These are phyloP conservation scores for Tephrocybe sp. DNA, from an alignment of 768 basidiomycete genomes.

Conservation along the genomic window DNA sequence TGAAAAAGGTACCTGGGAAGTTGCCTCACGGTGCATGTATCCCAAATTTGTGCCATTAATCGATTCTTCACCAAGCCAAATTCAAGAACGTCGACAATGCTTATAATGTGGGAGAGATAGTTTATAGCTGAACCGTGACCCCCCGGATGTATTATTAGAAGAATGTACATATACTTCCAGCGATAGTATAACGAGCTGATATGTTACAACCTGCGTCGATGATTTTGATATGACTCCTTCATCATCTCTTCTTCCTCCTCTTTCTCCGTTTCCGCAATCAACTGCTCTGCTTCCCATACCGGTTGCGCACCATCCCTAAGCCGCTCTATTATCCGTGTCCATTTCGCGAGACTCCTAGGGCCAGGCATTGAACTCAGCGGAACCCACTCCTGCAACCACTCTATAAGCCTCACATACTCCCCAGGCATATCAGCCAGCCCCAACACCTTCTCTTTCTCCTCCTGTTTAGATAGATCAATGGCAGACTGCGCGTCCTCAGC, in stretches of 20 bases:
- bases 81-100: too few species aligned
- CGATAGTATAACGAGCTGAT: too few species aligned
- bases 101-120: too few species aligned
- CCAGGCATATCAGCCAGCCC: constrained; percentile 17
- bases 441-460: constrained; percentile 3
- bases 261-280: constrained; percentile 2
- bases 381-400: constrained; percentile 63
- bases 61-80: too few species aligned
- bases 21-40: too few species aligned
- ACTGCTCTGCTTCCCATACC: constrained; percentile 5
- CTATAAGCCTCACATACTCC: constrained; percentile 44
- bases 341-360: constrained; percentile 32
- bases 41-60: too few species aligned
- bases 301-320: constrained; percentile 7
- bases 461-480: not conserved
- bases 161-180: too few species aligned
- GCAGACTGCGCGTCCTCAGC: not conserved
- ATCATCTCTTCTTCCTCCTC: not conserved
- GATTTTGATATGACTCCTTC: too few species aligned
- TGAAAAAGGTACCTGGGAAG: too few species aligned
- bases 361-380: constrained; percentile 45
- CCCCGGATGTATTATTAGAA: too few species aligned
- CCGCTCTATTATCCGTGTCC: constrained; percentile 22
- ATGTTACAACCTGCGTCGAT: too few species aligned
- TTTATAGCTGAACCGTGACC: too few species aligned